phyloP scores from a whole-genome alignment of 2,329 filamentous ascomycete species.

The Aspergillus uvarum region DNA sequence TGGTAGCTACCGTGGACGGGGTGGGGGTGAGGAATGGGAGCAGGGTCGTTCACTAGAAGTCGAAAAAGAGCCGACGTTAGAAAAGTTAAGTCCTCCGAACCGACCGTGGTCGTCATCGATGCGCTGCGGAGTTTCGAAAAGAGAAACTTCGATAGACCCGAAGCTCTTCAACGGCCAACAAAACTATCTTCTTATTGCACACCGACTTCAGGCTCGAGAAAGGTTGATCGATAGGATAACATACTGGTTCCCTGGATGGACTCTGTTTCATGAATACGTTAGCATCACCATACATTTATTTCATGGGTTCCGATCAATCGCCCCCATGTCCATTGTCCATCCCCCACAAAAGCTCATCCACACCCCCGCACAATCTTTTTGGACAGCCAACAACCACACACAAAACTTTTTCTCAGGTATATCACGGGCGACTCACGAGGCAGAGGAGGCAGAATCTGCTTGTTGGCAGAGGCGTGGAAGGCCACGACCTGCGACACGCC shows the following conservation, averaged over 20 bases:
- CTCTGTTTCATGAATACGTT: slow-evolving; percentile 56
- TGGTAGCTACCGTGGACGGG: slow-evolving; percentile 93
- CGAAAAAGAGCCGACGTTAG: slow-evolving; percentile 15
- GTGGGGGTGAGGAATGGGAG: slow-evolving; percentile 67
- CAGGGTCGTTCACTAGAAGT: slow-evolving; percentile 77
- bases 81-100: neutral
- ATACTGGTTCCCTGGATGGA: slow-evolving; percentile 72
- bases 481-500: slow-evolving; percentile 62
- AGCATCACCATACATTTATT: slow-evolving; percentile 35
- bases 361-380: neutral
- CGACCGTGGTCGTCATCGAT: neutral
- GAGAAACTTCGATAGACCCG: neutral
- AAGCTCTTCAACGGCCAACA: neutral
- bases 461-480: slow-evolving; percentile 81
- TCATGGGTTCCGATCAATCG: neutral
- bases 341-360: slow-evolving; percentile 1
- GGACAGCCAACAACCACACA: neutral
- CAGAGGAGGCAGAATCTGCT: slow-evolving; percentile 75
- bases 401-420: neutral
- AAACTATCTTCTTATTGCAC: neutral
- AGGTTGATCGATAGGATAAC: slow-evolving; percentile 20
- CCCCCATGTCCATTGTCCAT: neutral
- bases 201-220: neutral
- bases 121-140: neutral
- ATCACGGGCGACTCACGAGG: slow-evolving; percentile 65